A percentile compares a stretch with the other conserved stretches of the same genome.
Conservation (phyloP, 495 filamentous ascomycete genomes). For the Aspergillus bertholletiae region DNA sequence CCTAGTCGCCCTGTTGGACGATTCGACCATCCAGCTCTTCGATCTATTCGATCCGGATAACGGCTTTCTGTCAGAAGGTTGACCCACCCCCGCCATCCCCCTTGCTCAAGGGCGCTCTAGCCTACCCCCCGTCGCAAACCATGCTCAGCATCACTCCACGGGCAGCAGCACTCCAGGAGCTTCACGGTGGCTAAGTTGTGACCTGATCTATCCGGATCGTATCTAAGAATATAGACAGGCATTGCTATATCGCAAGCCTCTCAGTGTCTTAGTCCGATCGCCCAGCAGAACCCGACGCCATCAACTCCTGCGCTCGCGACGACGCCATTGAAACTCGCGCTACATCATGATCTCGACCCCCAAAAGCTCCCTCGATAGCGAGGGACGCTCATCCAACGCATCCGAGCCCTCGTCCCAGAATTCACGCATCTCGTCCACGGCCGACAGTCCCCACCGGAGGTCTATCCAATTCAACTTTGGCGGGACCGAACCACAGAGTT, state of each 20-base stretch:
- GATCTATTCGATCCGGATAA: no score
- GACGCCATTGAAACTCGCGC: no score
- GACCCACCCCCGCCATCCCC: neutral
- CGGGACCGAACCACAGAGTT: constrained; percentile 26
- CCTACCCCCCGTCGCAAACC: constrained; percentile 13
- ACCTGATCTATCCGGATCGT: neutral
- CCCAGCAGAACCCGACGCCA: neutral
- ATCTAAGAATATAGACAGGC: neutral
- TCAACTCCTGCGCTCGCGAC: no score
- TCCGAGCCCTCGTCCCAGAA: constrained; percentile 16
- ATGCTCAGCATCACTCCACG: constrained; percentile 25
- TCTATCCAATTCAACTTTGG: constrained; percentile 44
- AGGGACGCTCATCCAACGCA: constrained; percentile 42
- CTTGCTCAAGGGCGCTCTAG: neutral
- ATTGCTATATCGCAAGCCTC: neutral
- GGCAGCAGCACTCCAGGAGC: constrained; percentile 20
- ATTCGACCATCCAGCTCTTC: no score
- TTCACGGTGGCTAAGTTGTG: constrained; percentile 24
- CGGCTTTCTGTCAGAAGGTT: neutral
- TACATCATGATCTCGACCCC: constrained; percentile 27
- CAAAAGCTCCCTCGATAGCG: constrained; percentile 48
- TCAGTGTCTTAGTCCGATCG: neutral
- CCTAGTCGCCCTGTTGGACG: no score
- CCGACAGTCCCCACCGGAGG: constrained; percentile 28
- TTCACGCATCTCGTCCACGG: constrained; percentile 20